Conservation (phyloP, 169 alveolate species). For the Babesia ovata region DNA sequence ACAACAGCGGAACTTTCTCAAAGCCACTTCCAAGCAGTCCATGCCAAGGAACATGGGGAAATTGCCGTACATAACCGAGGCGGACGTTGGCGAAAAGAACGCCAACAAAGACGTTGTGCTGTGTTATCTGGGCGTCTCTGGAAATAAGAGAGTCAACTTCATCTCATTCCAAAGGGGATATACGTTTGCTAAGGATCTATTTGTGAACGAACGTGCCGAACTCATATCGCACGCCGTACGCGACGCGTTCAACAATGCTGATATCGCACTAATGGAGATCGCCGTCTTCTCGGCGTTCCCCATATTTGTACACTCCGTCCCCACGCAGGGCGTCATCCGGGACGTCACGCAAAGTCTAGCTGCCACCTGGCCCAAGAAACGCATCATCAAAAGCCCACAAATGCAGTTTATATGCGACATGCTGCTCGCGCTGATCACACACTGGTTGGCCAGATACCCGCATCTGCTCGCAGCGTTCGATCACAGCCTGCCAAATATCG, state of each 20-base stretch:
- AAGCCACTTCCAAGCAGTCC: neutral
- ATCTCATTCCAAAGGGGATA: constrained; percentile 49
- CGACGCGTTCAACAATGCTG: constrained; percentile 13
- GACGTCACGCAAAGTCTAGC: constrained; percentile 20
- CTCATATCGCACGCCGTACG: constrained; percentile 11
- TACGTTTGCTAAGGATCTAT: constrained; percentile 28
- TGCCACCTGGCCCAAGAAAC: constrained; percentile 4
- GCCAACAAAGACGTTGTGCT: neutral
- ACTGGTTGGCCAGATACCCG: constrained; percentile 49
- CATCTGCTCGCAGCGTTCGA: constrained; percentile 20
- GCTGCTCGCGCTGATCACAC: constrained; percentile 38
- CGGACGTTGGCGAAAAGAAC: neutral
- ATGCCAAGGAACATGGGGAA: constrained; percentile 14
- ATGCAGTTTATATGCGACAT: constrained; percentile 30
- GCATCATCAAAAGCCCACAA: constrained; percentile 14
- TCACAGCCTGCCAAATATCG: neutral
- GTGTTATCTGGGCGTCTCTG: constrained; percentile 40
- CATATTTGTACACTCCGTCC: constrained; percentile 51
- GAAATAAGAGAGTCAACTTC: constrained; percentile 33
- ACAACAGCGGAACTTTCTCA: constrained; percentile 31
- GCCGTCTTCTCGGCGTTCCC: constrained; percentile 58
- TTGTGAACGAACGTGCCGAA: constrained; percentile 10
- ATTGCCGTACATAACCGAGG: constrained; percentile 16
- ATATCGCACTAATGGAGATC: constrained; percentile 34
- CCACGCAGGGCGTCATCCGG: constrained; percentile 27